A percentile compares a stretch with the other conserved stretches of the same genome.
phyloP scores from a whole-genome alignment of 106 monocot genomes.

The Narthecium ossifragum region DNA sequence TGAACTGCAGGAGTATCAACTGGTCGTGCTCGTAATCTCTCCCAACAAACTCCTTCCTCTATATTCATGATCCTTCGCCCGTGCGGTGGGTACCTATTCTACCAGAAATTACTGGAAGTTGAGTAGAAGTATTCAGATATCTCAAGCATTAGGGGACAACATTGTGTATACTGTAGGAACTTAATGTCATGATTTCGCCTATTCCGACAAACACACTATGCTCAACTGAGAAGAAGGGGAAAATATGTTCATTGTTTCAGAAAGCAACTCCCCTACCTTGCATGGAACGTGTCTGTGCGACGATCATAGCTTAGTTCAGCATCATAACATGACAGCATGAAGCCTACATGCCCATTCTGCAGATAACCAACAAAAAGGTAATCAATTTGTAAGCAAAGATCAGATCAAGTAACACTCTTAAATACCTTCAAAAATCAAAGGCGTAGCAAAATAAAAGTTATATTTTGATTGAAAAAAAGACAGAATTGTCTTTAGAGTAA shows the following conservation, averaged over 20 bases:
- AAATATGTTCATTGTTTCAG: background rate
- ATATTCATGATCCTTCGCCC: conserved; percentile 34
- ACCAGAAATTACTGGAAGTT: background rate
- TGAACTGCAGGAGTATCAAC: conserved; percentile 53
- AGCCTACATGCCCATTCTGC: conserved; percentile 72
- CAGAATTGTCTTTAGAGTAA: too few relatives aligned
- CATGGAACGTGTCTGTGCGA: conserved; percentile 59
- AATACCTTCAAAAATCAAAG: too few relatives aligned
- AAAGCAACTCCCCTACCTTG: conserved; percentile 36
- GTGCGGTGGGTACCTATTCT: conserved; percentile 69
- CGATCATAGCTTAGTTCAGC: conserved; percentile 74
- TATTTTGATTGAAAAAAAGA: too few relatives aligned
- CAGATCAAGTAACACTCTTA: too few relatives aligned
- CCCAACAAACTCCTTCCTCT: conserved; percentile 80
- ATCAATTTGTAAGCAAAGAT: too few relatives aligned
- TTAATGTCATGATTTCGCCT: too few relatives aligned
- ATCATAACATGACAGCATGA: conserved; percentile 82
- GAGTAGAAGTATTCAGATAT: background rate
- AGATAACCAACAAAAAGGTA: too few relatives aligned
- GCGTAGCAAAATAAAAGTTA: too few relatives aligned
- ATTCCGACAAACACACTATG: too few relatives aligned
- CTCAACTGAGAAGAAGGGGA: too few relatives aligned
- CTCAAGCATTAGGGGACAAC: too few relatives aligned
- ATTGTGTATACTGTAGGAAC: too few relatives aligned
- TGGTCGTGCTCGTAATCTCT: conserved; percentile 59